Base-by-base conservation (phyloP, 2,329 filamentous ascomycete genomes). In the Phialophora tarda region DNA sequence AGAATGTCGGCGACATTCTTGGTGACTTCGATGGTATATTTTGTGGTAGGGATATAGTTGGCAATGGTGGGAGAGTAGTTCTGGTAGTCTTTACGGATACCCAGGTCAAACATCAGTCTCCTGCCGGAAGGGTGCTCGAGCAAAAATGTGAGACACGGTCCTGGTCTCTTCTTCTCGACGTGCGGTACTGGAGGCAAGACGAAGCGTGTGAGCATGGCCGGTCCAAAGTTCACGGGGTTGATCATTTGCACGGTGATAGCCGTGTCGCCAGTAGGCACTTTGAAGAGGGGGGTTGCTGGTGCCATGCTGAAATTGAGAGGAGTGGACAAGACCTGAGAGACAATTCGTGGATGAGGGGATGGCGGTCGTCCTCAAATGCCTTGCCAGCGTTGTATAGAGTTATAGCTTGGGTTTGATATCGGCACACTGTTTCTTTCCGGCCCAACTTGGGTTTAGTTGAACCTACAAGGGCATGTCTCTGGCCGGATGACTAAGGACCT, bases 171-270 rank as follows among this genome's bases (percentile, higher is more conserved):
- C 14, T 70, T 76, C 3, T 79, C 76, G 0, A 79, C 69, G 0
- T 76, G 76, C 5, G 77, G 75, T 0, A 80, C 76, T 3, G 73
- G 69, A 1, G 78, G 78, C 2, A 71, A 77, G 78, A 80, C 80
- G 60, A 80, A 80, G 6, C 78, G 72, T 3, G 77, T 68, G 8
- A 80, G 67, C 26, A 79, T 75, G 4, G 78, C 75, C 3, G 78
- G 78, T 0, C 78, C 78, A 62, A 80, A 80, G 32, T 79, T 78
- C 24, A 78, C 77, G 0, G 78, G 73, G 54, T 78, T 79, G 30
- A 80, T 79, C 47, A 80, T 69, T 26, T 21, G 23, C 12, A 66
- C 64, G 12, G 17, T 60, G 28, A 65, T 21, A 14, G 23, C 34
- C 17, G 53, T 32, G 14, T 65, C 56, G 12, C 63, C 57, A 12